Conservation (phyloP, 2,329 filamentous ascomycete genomes). For the Penicillium oxalicum region DNA sequence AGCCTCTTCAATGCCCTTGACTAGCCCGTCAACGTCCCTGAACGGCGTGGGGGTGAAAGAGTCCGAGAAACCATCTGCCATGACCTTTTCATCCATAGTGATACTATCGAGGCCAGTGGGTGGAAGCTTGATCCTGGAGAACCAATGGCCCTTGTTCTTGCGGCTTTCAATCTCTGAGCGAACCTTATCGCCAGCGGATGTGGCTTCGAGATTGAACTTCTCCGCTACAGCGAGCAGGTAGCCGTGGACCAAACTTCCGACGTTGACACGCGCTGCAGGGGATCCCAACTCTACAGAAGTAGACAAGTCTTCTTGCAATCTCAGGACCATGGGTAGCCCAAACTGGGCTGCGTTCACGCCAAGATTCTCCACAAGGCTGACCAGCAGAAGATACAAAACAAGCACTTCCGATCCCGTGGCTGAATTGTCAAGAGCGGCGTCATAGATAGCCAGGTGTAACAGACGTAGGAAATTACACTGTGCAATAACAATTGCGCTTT, state of each 20-base stretch:
- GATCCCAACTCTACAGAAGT: conserved; percentile 25
- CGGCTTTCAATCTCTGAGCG: conserved; percentile 70
- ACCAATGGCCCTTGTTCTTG: conserved; percentile 70
- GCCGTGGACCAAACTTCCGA: conserved; percentile 79
- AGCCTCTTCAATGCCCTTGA: conserved; percentile 65
- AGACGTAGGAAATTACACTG: conserved; percentile 71
- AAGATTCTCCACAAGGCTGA: conserved; percentile 66
- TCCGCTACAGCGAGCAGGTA: conserved; percentile 79
- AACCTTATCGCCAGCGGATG: conserved; percentile 63
- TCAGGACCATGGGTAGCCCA: conserved; percentile 82
- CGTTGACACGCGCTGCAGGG: conserved; percentile 65
- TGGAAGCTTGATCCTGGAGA: conserved; percentile 66
- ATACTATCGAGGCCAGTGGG: conserved; percentile 59
- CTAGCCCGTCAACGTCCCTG: conserved; percentile 63
- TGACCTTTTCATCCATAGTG: conserved; percentile 43
- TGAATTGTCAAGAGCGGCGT: conserved; percentile 70
- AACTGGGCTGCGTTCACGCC: conserved; percentile 75
- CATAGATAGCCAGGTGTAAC: conserved; percentile 82
- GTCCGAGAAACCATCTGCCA: conserved; percentile 38
- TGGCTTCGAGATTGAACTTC: conserved; percentile 68
- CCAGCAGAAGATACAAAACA: conserved; percentile 69
- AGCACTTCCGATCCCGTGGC: conserved; percentile 69
- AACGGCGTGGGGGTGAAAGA: conserved; percentile 61
- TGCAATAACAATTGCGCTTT: conserved; percentile 50
- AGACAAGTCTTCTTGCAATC: conserved; percentile 74